Evolutionary conservation across 2,329 filamentous ascomycete species (phyloP).

Genomic region (Rhynchosporium secalis): DNA sequence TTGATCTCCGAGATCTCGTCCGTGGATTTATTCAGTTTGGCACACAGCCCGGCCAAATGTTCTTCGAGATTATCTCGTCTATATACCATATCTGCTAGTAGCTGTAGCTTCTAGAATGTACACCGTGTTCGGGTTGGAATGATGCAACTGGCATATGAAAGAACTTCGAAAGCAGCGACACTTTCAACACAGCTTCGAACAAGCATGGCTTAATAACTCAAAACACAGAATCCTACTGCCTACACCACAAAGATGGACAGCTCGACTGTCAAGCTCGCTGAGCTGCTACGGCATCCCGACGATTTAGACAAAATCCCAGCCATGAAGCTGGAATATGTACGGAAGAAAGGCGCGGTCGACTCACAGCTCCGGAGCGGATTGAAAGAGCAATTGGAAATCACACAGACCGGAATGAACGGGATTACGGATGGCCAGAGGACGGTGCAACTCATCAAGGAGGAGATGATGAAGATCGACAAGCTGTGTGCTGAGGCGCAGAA

Average conservation of each 20-base stretch:
- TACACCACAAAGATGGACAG: slow-evolving; percentile 39
- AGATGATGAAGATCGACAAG: slow-evolving; percentile 98
- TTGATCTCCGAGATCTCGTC: too few relatives aligned
- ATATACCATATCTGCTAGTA: too few relatives aligned
- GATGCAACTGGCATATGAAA: too few relatives aligned
- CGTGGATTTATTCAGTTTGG: too few relatives aligned
- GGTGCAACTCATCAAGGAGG: slow-evolving; percentile 90
- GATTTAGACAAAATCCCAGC: slow-evolving; percentile 94
- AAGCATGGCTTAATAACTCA: slow-evolving; percentile 30
- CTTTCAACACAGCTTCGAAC: slow-evolving; percentile 14
- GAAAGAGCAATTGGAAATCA: slow-evolving; percentile 89
- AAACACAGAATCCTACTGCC: slow-evolving; percentile 16
- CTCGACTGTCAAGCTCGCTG: slow-evolving; percentile 67
- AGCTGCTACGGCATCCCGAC: slow-evolving; percentile 91
- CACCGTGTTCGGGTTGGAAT: too few relatives aligned
- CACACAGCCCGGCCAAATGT: too few relatives aligned
- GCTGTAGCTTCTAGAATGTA: too few relatives aligned
- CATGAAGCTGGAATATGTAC: slow-evolving; percentile 87
- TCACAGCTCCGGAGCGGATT: slow-evolving; percentile 84
- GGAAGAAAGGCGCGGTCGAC: slow-evolving; percentile 92
- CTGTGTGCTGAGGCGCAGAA: slow-evolving; percentile 95
- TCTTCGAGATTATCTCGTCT: too few relatives aligned
- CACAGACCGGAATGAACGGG: slow-evolving; percentile 87
- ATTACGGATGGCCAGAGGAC: slow-evolving; percentile 89
- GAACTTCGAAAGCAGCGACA: slow-evolving; percentile 18